Conservation (phyloP, 495 filamentous ascomycete genomes). For the Penicillium diatomitis region DNA sequence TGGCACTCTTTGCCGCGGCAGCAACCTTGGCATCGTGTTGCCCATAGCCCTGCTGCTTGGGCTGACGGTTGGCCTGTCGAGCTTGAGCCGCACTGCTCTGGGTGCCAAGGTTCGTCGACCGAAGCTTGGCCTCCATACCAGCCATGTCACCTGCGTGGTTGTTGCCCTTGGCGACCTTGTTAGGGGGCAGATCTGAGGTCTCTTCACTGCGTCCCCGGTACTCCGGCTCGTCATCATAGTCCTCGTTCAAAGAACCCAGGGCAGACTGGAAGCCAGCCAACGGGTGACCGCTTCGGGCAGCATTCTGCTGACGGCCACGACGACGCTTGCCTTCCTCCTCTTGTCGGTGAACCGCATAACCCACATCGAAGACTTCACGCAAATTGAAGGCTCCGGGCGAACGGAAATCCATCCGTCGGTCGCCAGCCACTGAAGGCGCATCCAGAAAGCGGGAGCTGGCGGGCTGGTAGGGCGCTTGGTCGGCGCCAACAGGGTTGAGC, state of each 20-base stretch:
- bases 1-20: slow-evolving; percentile 69
- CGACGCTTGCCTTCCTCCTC: slow-evolving; percentile 92
- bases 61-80: slow-evolving; percentile 44
- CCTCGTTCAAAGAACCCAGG: slow-evolving; percentile 63
- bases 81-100: slow-evolving; percentile 48
- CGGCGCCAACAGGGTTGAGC: slow-evolving; percentile 23
- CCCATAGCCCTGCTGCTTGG: slow-evolving; percentile 60
- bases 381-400: slow-evolving; percentile 92
- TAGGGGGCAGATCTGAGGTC: slow-evolving; percentile 42
- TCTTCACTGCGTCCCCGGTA: slow-evolving; percentile 29
- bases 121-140: slow-evolving; percentile 77
- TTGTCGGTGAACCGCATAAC: slow-evolving; percentile 91
- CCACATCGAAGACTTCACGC: slow-evolving; percentile 94
- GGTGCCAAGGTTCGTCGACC: slow-evolving; percentile 62
- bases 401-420: slow-evolving; percentile 79
- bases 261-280: slow-evolving; percentile 34
- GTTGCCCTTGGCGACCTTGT: slow-evolving; percentile 61
- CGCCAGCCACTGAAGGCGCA: slow-evolving; percentile 43
- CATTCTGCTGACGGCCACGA: slow-evolving; percentile 55
- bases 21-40: slow-evolving; percentile 71
- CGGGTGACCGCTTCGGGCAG: slow-evolving; percentile 50
- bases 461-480: slow-evolving; percentile 34
- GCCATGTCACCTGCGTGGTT: slow-evolving; percentile 52
- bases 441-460: slow-evolving; percentile 39
- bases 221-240: slow-evolving; percentile 52